Conservation (phyloP, 805 yeast genomes). For the Starmerella scarabaei region DNA sequence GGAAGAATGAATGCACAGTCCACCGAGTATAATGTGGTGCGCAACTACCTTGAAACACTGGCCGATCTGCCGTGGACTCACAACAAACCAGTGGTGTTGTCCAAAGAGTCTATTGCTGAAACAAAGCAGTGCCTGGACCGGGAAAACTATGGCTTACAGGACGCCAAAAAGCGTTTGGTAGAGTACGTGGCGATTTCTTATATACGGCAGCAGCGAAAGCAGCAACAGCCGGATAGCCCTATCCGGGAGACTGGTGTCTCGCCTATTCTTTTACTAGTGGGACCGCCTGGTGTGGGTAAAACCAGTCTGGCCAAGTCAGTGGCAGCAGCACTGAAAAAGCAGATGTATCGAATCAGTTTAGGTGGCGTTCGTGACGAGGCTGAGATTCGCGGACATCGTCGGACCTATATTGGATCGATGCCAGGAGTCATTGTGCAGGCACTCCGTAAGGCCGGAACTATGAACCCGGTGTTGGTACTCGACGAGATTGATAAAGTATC, state of each 20-base stretch:
- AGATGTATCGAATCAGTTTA: slow-evolving; percentile 65
- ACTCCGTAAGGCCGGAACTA: slow-evolving; percentile 55
- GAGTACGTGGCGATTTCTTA: slow-evolving; percentile 73
- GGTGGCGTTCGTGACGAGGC: slow-evolving; percentile 87
- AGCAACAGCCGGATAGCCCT: neutral
- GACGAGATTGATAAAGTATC: slow-evolving; percentile 78
- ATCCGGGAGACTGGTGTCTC: slow-evolving; percentile 23
- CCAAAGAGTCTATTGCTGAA: slow-evolving; percentile 31
- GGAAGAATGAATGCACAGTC: slow-evolving; percentile 31
- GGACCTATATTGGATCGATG: slow-evolving; percentile 87
- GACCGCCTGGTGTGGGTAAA: slow-evolving; percentile 92
- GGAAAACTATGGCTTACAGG: slow-evolving; percentile 69
- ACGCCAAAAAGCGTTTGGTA: slow-evolving; percentile 59
- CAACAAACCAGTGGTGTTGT: slow-evolving; percentile 16
- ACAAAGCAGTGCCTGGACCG: slow-evolving; percentile 49
- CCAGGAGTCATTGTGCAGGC: slow-evolving; percentile 75
- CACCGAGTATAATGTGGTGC: slow-evolving; percentile 33
- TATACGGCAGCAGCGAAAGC: slow-evolving; percentile 29
- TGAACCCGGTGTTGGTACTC: slow-evolving; percentile 70
- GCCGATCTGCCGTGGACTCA: slow-evolving; percentile 31
- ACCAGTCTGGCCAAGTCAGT: slow-evolving; percentile 75
- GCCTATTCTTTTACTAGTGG: slow-evolving; percentile 70
- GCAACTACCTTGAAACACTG: slow-evolving; percentile 31
- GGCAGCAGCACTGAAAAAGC: slow-evolving; percentile 58
- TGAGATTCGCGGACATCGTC: slow-evolving; percentile 78